These are phyloP conservation scores for Vachellia pachyceras DNA, from an alignment of 306 rosid genomes.

Conservation along the genomic window DNA sequence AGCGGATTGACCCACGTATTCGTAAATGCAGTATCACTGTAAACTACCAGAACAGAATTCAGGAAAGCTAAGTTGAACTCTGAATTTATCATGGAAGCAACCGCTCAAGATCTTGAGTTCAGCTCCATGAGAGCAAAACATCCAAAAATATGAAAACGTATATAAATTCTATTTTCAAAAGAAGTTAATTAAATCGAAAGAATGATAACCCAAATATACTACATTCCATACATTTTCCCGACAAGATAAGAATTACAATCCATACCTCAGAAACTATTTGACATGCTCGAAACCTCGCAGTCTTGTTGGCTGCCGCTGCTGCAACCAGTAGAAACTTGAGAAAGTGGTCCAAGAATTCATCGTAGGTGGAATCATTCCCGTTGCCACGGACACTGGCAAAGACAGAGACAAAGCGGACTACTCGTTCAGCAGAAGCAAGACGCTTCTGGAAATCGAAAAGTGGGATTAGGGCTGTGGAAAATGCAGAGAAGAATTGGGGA, in stretches of 20 bases:
- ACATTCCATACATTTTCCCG: too few species aligned
- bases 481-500: constrained; percentile 65
- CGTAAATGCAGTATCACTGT: not conserved
- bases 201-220: too few species aligned
- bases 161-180: not conserved
- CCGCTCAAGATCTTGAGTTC: not conserved
- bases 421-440: constrained; percentile 68
- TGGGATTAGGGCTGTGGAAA: constrained; percentile 66
- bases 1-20: not conserved
- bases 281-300: constrained; percentile 82
- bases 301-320: constrained; percentile 55
- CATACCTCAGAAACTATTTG: constrained; percentile 89
- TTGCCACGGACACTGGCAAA: constrained; percentile 54
- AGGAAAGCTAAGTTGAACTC: constrained; percentile 2
- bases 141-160: not conserved
- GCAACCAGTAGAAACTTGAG: constrained; percentile 74
- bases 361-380: constrained; percentile 39
- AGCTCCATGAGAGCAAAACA: constrained; percentile 8
- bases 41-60: not conserved
- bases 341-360: constrained; percentile 67
- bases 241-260: not conserved
- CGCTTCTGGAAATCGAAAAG: constrained; percentile 76
- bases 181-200: too few species aligned
- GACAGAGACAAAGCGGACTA: constrained; percentile 70
- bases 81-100: not conserved